phyloP scores from a whole-genome alignment of 192 early-diverging fungal species.

The Linnemannia schmuckeri region DNA sequence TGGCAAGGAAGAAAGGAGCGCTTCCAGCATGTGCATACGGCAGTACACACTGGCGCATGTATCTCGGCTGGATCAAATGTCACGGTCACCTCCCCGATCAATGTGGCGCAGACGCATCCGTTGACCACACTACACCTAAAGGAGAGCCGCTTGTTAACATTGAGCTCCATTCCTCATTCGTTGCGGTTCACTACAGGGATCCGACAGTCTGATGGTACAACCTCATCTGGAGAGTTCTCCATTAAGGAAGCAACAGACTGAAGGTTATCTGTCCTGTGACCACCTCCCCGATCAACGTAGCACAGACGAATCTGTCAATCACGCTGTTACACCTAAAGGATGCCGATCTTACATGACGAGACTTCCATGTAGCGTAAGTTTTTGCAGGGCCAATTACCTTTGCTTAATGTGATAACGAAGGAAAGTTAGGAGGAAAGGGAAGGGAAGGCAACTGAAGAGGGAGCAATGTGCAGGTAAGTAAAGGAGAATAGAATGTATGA shows the following conservation, averaged over 20 bases:
- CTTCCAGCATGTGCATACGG: constrained; percentile 20
- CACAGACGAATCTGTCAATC: constrained; percentile 14
- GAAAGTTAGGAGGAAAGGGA: constrained; percentile 16
- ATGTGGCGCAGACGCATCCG: constrained; percentile 15
- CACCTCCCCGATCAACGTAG: constrained; percentile 17
- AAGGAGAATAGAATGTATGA: too few species aligned
- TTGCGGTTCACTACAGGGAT: constrained; percentile 20
- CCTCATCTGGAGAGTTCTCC: background rate
- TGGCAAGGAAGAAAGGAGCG: background rate
- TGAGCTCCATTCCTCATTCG: constrained; percentile 9
- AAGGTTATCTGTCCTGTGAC: constrained; percentile 15
- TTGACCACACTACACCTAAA: constrained; percentile 26
- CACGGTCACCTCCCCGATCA: constrained; percentile 21
- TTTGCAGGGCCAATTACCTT: constrained; percentile 18
- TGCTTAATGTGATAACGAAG: background rate
- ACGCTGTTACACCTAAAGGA: constrained; percentile 19
- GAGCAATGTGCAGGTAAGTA: too few species aligned
- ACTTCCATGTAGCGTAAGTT: constrained; percentile 20
- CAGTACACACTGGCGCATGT: too few species aligned
- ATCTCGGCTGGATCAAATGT: constrained; percentile 18
- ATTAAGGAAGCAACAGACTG: constrained; percentile 3
- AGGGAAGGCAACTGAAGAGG: background rate
- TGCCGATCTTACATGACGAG: constrained; percentile 19
- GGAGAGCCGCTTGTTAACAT: constrained; percentile 12
- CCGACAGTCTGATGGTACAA: constrained; percentile 13